Evolutionary conservation across 2,329 filamentous ascomycete species (phyloP).

Genomic region (Ceratocystis eucalypticola): DNA sequence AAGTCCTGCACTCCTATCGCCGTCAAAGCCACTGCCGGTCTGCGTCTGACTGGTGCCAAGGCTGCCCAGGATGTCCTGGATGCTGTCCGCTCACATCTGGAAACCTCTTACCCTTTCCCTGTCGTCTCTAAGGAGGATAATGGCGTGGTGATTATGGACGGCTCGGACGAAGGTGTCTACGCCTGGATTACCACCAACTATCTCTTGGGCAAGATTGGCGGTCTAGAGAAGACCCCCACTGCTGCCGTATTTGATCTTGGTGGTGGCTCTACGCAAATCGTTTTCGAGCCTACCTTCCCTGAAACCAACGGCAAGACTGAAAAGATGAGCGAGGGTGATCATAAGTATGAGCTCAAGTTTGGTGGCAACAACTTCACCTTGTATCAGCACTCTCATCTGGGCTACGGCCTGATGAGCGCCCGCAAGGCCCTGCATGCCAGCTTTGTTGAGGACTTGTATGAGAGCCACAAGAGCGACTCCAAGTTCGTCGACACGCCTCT

Average conservation of each 20-base stretch:
- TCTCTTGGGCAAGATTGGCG: conserved; percentile 91
- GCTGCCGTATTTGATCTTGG: conserved; percentile 94
- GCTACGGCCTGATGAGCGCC: conserved; percentile 91
- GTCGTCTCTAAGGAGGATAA: conserved; percentile 74
- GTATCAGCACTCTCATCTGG: conserved; percentile 96
- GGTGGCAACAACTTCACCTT: conserved; percentile 82
- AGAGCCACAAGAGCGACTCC: conserved; percentile 44
- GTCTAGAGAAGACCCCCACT: conserved; percentile 76
- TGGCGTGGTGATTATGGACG: conserved; percentile 94
- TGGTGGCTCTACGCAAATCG: conserved; percentile 94
- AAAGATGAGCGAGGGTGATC: conserved; percentile 74
- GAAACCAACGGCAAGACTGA: conserved; percentile 63
- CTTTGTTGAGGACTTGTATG: conserved; percentile 58
- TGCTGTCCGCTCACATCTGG: conserved; percentile 69
- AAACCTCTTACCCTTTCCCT: conserved; percentile 86
- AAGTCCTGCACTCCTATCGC: conserved; percentile 87
- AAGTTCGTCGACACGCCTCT: conserved; percentile 60
- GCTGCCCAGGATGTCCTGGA: conserved; percentile 73
- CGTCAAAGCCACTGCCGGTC: conserved; percentile 93
- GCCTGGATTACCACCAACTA: conserved; percentile 99
- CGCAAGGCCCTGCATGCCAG: conserved; percentile 70
- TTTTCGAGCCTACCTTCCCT: conserved; percentile 88
- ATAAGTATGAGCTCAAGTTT: conserved; percentile 88
- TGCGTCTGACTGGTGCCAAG: conserved; percentile 72
- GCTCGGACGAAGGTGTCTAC: conserved; percentile 91